Evolutionary conservation across 805 yeast genomes (phyloP), one percentile per base, ranked within the genome.

Genomic region (Candida vaughaniae): DNA sequence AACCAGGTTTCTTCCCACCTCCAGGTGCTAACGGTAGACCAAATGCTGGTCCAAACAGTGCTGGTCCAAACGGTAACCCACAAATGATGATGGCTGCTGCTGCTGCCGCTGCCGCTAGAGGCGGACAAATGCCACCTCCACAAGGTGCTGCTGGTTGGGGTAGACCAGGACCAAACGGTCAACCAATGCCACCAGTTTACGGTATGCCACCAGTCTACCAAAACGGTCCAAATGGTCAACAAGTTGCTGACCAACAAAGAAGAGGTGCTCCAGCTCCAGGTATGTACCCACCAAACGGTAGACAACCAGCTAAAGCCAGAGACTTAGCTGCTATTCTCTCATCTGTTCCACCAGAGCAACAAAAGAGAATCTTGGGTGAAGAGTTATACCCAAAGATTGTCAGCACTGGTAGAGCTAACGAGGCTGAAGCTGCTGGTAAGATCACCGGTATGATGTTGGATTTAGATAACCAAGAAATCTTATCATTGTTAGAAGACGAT

Each of bases 391-490:
- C 95, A 60, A 86, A 82, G 78, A 85, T 93, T 58, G 81, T 83
- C 49, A 80, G 89, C 51, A 80, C 86, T 47, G 89, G 87, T 58
- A 85, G 85, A 71, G 87, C 90, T 56, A 80, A 81, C 55, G 95
- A 89, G 60, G 85, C 84, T 42, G 96, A 89, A 70, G 88, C 95
- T 58, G 97, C 97, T 52, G 96, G 96, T 73, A 91, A 90, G 76
- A 87, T 93, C 64, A 93, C 99, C 51, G 97, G 98, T 75, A 93
- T 93, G 98, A 80, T 93, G 75, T 79, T 93, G 61, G 96, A 90
- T 63, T 81, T 91, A 80, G 95, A 89, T 61, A 86, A 85, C 69
- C 80, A 80, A 58, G 96, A 91, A 72, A 85, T 93, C 55, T 71
- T 90, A 58, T 84, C 85, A 45, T 76, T 91, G 64, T 79, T 88